These are phyloP conservation scores for Globisporangium paddicum DNA, from an alignment of 352 stramenopile species.

Conservation along the genomic window DNA sequence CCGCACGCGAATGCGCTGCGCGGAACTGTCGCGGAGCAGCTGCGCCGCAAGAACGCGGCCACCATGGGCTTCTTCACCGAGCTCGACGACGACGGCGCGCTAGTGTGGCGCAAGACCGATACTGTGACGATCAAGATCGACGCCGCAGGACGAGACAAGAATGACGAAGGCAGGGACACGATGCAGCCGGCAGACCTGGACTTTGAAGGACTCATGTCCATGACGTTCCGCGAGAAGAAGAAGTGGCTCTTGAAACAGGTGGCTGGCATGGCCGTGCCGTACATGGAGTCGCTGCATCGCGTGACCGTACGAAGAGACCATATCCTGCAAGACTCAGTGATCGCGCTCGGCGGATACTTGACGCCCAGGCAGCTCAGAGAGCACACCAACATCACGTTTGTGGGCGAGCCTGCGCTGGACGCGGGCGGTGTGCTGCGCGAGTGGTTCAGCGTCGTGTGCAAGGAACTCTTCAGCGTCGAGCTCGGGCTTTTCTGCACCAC, in stretches of 20 bases:
- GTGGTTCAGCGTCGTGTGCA: constrained; percentile 70
- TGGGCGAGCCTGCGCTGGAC: constrained; percentile 66
- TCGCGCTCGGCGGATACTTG: constrained; percentile 33
- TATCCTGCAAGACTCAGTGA: constrained; percentile 68
- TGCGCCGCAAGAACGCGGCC: constrained; percentile 73
- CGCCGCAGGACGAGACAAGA: constrained; percentile 13
- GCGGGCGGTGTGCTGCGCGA: constrained; percentile 77
- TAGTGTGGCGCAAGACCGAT: constrained; percentile 51
- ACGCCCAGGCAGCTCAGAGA: constrained; percentile 32
- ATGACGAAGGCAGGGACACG: constrained; percentile 18
- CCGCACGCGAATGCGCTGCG: constrained; percentile 33
- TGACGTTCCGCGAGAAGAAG: constrained; percentile 70
- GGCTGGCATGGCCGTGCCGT: constrained; percentile 43
- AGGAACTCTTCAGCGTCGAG: constrained; percentile 72
- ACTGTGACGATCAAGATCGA: constrained; percentile 43
- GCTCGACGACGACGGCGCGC: constrained; percentile 33
- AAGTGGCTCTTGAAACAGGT: constrained; percentile 77
- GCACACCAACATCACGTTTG: constrained; percentile 74
- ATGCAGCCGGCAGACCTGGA: constrained; percentile 27
- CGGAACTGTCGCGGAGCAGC: constrained; percentile 48
- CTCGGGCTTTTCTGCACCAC: constrained; percentile 66
- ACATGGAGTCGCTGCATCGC: constrained; percentile 56
- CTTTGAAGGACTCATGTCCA: constrained; percentile 64
- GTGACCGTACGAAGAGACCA: constrained; percentile 46
- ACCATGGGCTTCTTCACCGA: constrained; percentile 71